Conservation (phyloP, 225 moss, liverwort and hornwort species). For the Rhytidiadelphus loreus region DNA sequence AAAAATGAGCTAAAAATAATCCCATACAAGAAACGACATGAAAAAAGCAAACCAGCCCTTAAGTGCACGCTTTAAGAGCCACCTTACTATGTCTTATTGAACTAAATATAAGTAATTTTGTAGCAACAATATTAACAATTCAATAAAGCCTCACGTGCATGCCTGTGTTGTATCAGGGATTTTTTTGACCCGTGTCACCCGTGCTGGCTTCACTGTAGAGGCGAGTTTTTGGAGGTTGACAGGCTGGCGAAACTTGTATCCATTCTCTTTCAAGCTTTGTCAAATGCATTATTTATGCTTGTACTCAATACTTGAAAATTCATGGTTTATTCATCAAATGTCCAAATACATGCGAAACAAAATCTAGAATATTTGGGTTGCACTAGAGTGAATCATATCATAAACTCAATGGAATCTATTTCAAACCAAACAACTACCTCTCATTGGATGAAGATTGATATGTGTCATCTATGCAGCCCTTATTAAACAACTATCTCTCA, state of each 20-base stretch:
- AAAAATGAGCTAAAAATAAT: too few species aligned
- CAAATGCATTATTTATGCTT: not conserved
- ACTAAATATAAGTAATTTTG: not conserved
- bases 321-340: not conserved
- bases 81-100: too few species aligned
- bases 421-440: not conserved
- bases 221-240: too few species aligned
- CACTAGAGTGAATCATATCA: not conserved
- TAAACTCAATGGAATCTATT: rapidly evolving
- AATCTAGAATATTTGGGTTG: not conserved
- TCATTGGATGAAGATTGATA: not conserved
- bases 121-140: not conserved
- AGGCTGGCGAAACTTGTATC: too few species aligned
- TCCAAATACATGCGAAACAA: too few species aligned
- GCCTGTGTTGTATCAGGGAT: not conserved
- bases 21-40: too few species aligned
- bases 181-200: too few species aligned
- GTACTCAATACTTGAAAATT: not conserved
- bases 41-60: too few species aligned
- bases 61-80: too few species aligned
- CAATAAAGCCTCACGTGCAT: not conserved
- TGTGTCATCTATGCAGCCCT: too few species aligned
- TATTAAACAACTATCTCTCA: not conserved
- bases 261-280: not conserved
- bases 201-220: too few species aligned